Evolutionary conservation across 2,329 filamentous ascomycete genomes (phyloP).

Genomic region (Blastomyces emzantsi): DNA sequence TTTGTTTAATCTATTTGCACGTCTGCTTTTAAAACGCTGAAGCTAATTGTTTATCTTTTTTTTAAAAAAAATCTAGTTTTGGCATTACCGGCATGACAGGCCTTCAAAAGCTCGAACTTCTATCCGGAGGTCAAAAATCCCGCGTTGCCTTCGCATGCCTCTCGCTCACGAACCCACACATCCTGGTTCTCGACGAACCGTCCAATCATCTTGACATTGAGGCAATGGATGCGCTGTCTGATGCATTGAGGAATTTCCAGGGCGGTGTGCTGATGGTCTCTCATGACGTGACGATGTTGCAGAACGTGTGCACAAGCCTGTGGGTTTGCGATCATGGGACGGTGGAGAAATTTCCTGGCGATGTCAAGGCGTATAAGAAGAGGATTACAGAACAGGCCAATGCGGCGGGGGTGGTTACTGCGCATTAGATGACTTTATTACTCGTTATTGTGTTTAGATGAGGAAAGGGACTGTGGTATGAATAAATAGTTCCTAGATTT

Average conservation of each 20-base stretch:
- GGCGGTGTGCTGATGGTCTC: constrained; percentile 97
- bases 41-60: neutral
- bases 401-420: constrained; percentile 63
- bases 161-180: constrained; percentile 87
- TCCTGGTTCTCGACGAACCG: constrained; percentile 94
- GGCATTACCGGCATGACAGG: constrained; percentile 87
- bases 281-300: constrained; percentile 98
- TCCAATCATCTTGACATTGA: constrained; percentile 99
- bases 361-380: constrained; percentile 97
- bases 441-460: neutral
- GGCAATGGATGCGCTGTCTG: constrained; percentile 90
- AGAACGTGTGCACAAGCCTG: constrained; percentile 86
- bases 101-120: constrained; percentile 85
- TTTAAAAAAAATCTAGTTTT: constrained; percentile 34
- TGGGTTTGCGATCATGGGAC: constrained; percentile 96
- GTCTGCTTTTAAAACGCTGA: neutral
- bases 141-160: constrained; percentile 97
- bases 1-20: neutral
- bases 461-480: neutral
- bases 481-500: no score
- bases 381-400: constrained; percentile 84
- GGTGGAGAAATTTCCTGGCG: constrained; percentile 91
- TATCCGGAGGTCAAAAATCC: constrained; percentile 97
- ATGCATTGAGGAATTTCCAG: constrained; percentile 75
- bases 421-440: constrained; percentile 23